Base-by-base conservation (phyloP, 495 filamentous ascomycete species). In the Letharia columbiana region DNA sequence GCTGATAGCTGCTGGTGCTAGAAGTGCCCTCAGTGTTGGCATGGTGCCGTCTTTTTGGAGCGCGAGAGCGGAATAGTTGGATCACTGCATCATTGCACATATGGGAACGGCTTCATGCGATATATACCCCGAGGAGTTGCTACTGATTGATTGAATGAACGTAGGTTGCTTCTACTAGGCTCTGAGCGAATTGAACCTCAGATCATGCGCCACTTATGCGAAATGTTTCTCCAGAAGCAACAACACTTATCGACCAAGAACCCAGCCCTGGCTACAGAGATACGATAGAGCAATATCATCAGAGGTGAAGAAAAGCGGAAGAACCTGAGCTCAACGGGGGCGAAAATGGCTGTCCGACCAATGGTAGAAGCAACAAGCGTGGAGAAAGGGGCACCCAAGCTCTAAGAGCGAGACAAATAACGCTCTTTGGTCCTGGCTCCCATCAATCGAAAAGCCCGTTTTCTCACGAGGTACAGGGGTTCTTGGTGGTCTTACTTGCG, bases 1-100 rank as follows among this genome's bases (percentile, higher is more conserved):
- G 42, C 66, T 67, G 12, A 60, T 67, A 18, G 44, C 37, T 13
- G 59, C 15, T 13, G 57, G 35, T 31, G 58, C 37, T 4, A 42
- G 58, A 11, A 39, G 31, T 6, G 54, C 41, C 4, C 20, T 60
- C 33, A 15, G 41, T 44, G 52, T 28, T 17, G 52, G 63, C 5
- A 40, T 60, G 23, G 23, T 7, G 33, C 3, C 33, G 18, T 2
- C 6, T 2, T 28, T 33, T 31, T 56, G 54, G 23, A 23, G 13
- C 15, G 41, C 42, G 18, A 23, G 42, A 28, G 20, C n/a, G 42
- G 15, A 23, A 59, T 58, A 41, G 18, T 50, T 23, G 20, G 7
- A 23, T n/a, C 20, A 10, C n/a, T 23, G 47, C n/a, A 23, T 50
- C 17, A 4, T 47, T 47, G 18, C 18, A 20, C 23, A 8, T 9